A percentile compares a stretch with the other conserved stretches of the same genome.
Evolutionary conservation across 2,329 filamentous ascomycete genomes (phyloP).

Genomic region (Scleromitrula shiraiana): DNA sequence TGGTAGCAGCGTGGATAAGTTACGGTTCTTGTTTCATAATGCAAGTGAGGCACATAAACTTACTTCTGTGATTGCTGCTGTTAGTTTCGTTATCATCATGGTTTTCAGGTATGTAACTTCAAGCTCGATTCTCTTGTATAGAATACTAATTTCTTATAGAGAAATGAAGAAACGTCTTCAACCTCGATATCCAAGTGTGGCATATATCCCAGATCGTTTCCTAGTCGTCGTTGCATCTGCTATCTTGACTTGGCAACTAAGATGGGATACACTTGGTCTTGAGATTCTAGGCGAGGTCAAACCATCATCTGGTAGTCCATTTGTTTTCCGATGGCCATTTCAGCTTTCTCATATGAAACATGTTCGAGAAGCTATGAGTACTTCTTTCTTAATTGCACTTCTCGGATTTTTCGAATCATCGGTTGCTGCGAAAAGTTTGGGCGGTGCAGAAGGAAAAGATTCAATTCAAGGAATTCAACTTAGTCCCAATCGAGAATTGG

Average conservation of each 20-base stretch:
- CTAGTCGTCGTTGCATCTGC: conserved; percentile 80
- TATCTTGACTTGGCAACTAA: conserved; percentile 65
- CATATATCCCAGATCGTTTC: conserved; percentile 88
- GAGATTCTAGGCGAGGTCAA: conserved; percentile 78
- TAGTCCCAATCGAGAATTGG: conserved; percentile 86
- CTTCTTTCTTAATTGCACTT: conserved; percentile 85
- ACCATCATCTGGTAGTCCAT: conserved; percentile 60
- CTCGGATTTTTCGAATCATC: conserved; percentile 98
- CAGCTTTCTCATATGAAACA: conserved; percentile 67
- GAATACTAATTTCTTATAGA: conserved; percentile 36
- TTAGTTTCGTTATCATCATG: conserved; percentile 84
- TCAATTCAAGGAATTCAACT: conserved; percentile 72
- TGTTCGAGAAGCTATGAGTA: conserved; percentile 79
- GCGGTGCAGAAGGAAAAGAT: conserved; percentile 47
- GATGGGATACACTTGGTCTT: conserved; percentile 74
- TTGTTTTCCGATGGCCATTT: conserved; percentile 83
- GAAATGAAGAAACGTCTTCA: conserved; percentile 76
- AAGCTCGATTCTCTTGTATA: neutral
- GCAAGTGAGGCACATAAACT: conserved; percentile 59
- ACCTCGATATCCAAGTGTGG: conserved; percentile 68
- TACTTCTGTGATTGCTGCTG: conserved; percentile 67
- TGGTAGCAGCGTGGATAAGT: conserved; percentile 78
- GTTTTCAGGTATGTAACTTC: conserved; percentile 57
- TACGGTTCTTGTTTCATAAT: conserved; percentile 69
- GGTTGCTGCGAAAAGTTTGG: conserved; percentile 87